These are phyloP conservation scores for Danielozyma ontarioensis DNA, from an alignment of 805 yeast genomes.

Conservation along the genomic window DNA sequence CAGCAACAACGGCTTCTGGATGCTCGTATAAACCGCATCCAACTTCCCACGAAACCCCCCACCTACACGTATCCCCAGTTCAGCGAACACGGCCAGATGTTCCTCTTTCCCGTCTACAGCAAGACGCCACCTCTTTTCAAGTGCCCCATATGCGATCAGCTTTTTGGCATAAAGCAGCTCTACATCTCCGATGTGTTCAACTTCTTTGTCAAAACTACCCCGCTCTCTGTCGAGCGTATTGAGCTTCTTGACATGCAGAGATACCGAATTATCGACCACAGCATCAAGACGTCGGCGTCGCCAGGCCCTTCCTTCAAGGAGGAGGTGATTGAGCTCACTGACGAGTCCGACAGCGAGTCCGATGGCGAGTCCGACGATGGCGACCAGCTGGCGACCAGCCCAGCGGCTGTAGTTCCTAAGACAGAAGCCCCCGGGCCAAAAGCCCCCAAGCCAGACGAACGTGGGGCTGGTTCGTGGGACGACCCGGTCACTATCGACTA, in stretches of 20 bases:
- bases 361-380: slow-evolving; percentile 6
- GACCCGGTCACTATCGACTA: too few species aligned
- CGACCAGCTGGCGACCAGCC: too few species aligned
- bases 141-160: slow-evolving; percentile 37
- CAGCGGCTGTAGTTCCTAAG: too few species aligned
- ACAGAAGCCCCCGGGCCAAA: not conserved
- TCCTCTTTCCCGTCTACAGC: slow-evolving; percentile 8
- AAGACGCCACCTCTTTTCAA: slow-evolving; percentile 24
- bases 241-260: slow-evolving; percentile 31
- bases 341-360: slow-evolving; percentile 19
- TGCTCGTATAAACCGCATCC: slow-evolving; percentile 4
- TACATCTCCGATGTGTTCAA: slow-evolving; percentile 36
- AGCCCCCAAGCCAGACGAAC: slow-evolving; percentile 1
- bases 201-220: slow-evolving; percentile 37
- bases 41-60: slow-evolving; percentile 2
- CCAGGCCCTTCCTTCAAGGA: slow-evolving; percentile 9
- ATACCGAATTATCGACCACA: slow-evolving; percentile 28
- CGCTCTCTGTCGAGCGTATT: slow-evolving; percentile 25
- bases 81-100: slow-evolving; percentile 15
- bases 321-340: slow-evolving; percentile 27
- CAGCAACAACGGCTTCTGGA: slow-evolving; percentile 9
- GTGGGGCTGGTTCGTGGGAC: too few species aligned
- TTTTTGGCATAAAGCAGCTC: slow-evolving; percentile 28
- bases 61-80: slow-evolving; percentile 8
- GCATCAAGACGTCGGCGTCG: slow-evolving; percentile 2